Evolutionary conservation across 139 green algal genomes (phyloP).

Genomic region (Chlorella sorokiniana): DNA sequence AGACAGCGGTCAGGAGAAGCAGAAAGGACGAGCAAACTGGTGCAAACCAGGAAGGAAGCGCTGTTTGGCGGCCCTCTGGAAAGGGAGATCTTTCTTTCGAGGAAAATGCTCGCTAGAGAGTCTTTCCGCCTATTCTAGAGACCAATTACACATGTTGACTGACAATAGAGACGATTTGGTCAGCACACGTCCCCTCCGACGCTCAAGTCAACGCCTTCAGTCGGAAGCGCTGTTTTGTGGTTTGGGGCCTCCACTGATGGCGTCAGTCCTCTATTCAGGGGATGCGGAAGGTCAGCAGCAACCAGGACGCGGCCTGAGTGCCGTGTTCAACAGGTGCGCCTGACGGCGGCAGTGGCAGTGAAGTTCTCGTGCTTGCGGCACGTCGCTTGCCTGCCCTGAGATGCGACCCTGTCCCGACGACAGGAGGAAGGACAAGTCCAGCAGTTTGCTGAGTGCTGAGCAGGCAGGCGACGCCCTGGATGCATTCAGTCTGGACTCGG

Average conservation of each 20-base stretch:
- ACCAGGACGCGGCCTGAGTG: neutral
- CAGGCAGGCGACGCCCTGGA: neutral
- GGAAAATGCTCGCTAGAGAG: too few species aligned
- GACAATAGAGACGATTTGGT: too few species aligned
- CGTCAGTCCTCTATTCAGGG: neutral
- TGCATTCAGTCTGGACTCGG: neutral
- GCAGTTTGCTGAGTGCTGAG: neutral
- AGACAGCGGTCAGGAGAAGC: neutral
- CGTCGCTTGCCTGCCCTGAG: neutral
- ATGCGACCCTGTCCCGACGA: too few species aligned
- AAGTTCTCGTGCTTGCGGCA: neutral
- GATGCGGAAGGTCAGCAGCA: neutral
- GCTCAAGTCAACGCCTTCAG: too few species aligned
- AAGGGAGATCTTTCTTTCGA: too few species aligned
- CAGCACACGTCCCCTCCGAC: too few species aligned
- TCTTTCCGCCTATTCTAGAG: too few species aligned
- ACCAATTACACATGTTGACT: too few species aligned
- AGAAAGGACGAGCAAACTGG: neutral
- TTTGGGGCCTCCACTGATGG: neutral
- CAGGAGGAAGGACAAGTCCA: neutral
- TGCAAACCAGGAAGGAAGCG: too few species aligned
- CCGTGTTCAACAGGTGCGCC: slow-evolving; percentile 1
- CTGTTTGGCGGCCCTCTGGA: too few species aligned
- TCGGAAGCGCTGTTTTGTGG: too few species aligned
- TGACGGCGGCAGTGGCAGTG: neutral